phyloP scores from a whole-genome alignment of 1,284 basidiomycete genomes.

The Boletellus deceptivus region DNA sequence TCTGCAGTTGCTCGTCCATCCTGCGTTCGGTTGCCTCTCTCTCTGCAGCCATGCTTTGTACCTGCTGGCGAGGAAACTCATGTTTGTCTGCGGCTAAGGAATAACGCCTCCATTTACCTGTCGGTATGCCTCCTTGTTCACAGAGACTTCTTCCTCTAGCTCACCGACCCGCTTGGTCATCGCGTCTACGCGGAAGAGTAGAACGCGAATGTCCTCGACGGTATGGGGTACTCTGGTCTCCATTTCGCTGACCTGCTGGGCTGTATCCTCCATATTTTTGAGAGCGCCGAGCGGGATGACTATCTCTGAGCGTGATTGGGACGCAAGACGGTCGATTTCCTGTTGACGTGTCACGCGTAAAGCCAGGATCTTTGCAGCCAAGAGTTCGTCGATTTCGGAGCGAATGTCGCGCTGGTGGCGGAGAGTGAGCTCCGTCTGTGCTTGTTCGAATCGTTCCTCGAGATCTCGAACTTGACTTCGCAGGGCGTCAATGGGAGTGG shows the following conservation, averaged over 20 bases:
- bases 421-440: conserved; percentile 31
- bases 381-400: conserved; percentile 21
- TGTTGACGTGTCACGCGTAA: conserved; percentile 23
- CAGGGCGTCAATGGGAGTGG: conserved; percentile 10
- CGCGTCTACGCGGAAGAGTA: conserved; percentile 28
- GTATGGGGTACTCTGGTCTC: conserved; percentile 22
- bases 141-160: conserved; percentile 23
- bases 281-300: conserved; percentile 18
- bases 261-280: conserved; percentile 19
- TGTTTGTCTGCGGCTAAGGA: neutral
- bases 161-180: conserved; percentile 21
- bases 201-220: conserved; percentile 26
- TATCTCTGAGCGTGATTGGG: conserved; percentile 19
- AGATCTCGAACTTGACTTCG: conserved; percentile 20
- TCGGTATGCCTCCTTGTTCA: conserved; percentile 15
- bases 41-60: conserved; percentile 16
- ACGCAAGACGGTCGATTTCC: conserved; percentile 20
- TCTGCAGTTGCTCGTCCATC: conserved; percentile 15
- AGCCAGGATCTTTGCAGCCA: conserved; percentile 18
- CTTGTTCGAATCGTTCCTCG: conserved; percentile 33
- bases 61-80: conserved; percentile 17
- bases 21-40: conserved; percentile 11
- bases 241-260: conserved; percentile 17
- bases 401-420: conserved; percentile 18
- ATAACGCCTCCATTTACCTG: conserved; percentile 15